These are phyloP conservation scores for Leucocoprinus sp. DNA, from an alignment of 768 basidiomycete species.

Conservation along the genomic window DNA sequence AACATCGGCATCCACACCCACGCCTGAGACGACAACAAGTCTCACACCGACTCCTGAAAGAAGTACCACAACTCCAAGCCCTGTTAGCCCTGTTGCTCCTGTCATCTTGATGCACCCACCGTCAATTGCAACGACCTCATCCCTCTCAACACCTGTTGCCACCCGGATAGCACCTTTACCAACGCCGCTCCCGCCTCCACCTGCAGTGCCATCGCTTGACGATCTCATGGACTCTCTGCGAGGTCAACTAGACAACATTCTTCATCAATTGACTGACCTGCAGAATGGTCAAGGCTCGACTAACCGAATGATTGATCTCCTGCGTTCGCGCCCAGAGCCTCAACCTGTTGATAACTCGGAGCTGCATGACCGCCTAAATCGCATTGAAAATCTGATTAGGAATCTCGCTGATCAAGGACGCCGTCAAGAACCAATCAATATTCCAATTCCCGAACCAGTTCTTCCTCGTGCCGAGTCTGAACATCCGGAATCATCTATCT, in stretches of 20 bases:
- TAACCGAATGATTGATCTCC: constrained; percentile 52
- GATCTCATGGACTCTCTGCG: constrained; percentile 46
- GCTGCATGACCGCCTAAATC: constrained; percentile 30
- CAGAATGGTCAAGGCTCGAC: constrained; percentile 55
- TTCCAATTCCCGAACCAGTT: constrained; percentile 12
- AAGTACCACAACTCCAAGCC: constrained; percentile 26
- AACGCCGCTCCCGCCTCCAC: constrained; percentile 22
- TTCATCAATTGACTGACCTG: constrained; percentile 50
- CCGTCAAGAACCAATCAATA: constrained; percentile 18
- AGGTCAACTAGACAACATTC: constrained; percentile 28
- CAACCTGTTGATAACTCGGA: constrained; percentile 31
- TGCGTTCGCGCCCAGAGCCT: constrained; percentile 41
- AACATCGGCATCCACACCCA: not conserved
- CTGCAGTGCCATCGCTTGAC: constrained; percentile 21
- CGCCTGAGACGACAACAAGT: constrained; percentile 2
- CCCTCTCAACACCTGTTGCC: constrained; percentile 24
- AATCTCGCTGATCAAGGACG: constrained; percentile 28
- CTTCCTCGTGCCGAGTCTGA: constrained; percentile 16
- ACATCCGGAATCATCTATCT: constrained; percentile 18
- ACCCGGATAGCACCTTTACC: constrained; percentile 14
- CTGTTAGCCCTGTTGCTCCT: not conserved
- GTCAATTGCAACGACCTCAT: constrained; percentile 11
- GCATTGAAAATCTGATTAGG: constrained; percentile 41
- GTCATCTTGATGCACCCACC: not conserved
- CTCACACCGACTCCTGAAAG: constrained; percentile 16